phyloP scores from a whole-genome alignment of 768 basidiomycete species.

The Suillus paluster region DNA sequence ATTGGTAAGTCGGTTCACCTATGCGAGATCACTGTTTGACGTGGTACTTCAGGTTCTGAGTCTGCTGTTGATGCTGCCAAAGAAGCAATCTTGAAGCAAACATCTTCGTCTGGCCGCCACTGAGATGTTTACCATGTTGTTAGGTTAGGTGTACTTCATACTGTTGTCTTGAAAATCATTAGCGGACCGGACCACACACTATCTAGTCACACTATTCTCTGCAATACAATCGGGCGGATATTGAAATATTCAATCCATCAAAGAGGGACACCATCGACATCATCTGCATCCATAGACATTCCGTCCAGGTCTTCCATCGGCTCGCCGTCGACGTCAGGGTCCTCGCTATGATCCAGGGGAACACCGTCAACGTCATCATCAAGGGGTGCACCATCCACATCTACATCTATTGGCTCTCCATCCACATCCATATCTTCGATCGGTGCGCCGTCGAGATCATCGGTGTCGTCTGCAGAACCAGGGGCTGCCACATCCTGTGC shows the following conservation, averaged over 20 bases:
- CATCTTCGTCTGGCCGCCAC: slow-evolving; percentile 30
- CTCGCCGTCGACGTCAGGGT: slow-evolving; percentile 29
- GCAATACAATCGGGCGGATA: slow-evolving; percentile 2
- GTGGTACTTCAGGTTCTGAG: slow-evolving; percentile 58
- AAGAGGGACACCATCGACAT: slow-evolving; percentile 19
- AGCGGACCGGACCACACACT: background rate
- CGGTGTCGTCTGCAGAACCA: slow-evolving; percentile 41
- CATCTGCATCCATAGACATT: slow-evolving; percentile 35
- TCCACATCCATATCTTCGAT: slow-evolving; percentile 56
- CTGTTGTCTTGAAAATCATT: background rate
- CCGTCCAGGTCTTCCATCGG: slow-evolving; percentile 44
- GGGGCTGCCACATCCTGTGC: slow-evolving; percentile 48
- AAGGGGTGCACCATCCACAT: slow-evolving; percentile 40
- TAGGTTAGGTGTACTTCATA: background rate
- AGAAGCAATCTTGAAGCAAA: slow-evolving; percentile 72
- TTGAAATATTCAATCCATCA: background rate
- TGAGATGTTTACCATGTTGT: background rate
- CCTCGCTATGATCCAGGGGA: slow-evolving; percentile 33
- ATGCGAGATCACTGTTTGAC: slow-evolving; percentile 12
- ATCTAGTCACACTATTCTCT: slow-evolving; percentile 3
- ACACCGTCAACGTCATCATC: slow-evolving; percentile 44
- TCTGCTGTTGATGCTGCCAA: slow-evolving; percentile 72
- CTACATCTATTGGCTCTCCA: slow-evolving; percentile 46
- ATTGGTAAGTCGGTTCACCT: slow-evolving; percentile 59
- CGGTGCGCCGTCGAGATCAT: slow-evolving; percentile 58